phyloP scores from a whole-genome alignment of 805 yeast species.

The Pichia ethanolica region DNA sequence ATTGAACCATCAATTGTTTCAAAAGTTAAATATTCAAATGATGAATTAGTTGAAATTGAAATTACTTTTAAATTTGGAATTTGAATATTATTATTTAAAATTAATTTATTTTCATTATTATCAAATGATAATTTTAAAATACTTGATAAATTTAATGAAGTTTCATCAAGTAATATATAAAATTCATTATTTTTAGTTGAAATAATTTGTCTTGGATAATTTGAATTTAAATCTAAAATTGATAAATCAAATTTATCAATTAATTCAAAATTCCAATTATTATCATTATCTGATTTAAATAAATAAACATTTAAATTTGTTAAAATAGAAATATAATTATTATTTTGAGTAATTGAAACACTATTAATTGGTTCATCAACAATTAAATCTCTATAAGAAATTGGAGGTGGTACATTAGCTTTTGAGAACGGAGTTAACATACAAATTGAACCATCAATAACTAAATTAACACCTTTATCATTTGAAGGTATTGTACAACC shows the following conservation, averaged over 20 bases:
- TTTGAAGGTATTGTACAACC: slow-evolving; percentile 66
- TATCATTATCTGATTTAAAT: slow-evolving; percentile 41
- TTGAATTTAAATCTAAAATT: slow-evolving; percentile 23
- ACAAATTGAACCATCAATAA: slow-evolving; percentile 66
- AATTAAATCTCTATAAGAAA: slow-evolving; percentile 61
- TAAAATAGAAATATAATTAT: slow-evolving; percentile 51
- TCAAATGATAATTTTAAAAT: slow-evolving; percentile 32
- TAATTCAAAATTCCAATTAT: slow-evolving; percentile 37
- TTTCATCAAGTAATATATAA: slow-evolving; percentile 54
- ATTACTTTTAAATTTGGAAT: slow-evolving; percentile 41
- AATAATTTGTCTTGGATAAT: slow-evolving; percentile 56
- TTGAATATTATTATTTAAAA: slow-evolving; percentile 29
- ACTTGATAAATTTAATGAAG: neutral
- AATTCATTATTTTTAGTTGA: slow-evolving; percentile 44
- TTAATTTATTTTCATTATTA: slow-evolving; percentile 5
- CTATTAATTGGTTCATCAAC: slow-evolving; percentile 50
- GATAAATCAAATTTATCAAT: slow-evolving; percentile 18
- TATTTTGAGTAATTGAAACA: slow-evolving; percentile 55
- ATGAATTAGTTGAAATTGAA: slow-evolving; percentile 46
- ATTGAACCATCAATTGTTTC: slow-evolving; percentile 62
- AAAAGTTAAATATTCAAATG: slow-evolving; percentile 43
- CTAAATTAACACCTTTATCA: slow-evolving; percentile 74
- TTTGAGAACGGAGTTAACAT: slow-evolving; percentile 74
- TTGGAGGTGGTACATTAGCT: slow-evolving; percentile 95
- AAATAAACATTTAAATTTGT: slow-evolving; percentile 40